Base-by-base conservation (phyloP, 179 eudicot genomes). In the Nepenthes alata region DNA sequence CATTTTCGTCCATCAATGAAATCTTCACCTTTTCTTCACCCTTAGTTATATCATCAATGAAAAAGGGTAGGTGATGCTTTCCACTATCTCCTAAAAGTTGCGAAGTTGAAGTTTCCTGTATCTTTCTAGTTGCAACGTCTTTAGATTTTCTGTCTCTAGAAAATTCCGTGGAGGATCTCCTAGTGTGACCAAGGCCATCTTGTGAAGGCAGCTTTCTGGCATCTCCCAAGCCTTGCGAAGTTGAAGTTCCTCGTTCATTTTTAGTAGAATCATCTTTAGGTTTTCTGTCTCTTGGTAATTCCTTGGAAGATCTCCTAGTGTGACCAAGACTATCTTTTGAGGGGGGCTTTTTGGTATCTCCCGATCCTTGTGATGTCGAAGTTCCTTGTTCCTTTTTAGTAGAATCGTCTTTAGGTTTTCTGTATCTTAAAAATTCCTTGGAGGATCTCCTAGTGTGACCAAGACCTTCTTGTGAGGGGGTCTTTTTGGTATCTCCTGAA, bases 11-110 rank as follows among this genome's bases (percentile, higher is more conserved):
- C 47, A 83, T 75, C 67, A 83, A 61, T 53, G 89, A 73, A 45
- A 93, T 85, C 41, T 70, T 65, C 12, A 83, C 80, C 41, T 63
- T 80, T 66, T 93, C 98, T 64, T 75, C 77, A 35, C 98, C 97
- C 61, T 82, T 93, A 3, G 95, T 68, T 60, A 90, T 78, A 77
- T 93, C 94, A 59, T 65, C 74, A 52, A 73, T 69, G 64, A 70
- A 72, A 63, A 75, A 68, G 6, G 50, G 73, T 4, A 69, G 66
- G 15, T 66, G 74, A 68, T 60, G 52, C 69, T 64, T 68, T 49
- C 50, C 63, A 58, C 58, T 66, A 41, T 48, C 67, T 65, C 57
- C 71, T 53, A 64, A 70, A 67, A 69, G 57, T 60, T 53, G 72
- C 37, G 66, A 56, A 62, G 74, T 64, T 48, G 60, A 65, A 68